These are phyloP conservation scores for Vanrija sp. DNA, from an alignment of 1,284 basidiomycete genomes.

Conservation along the genomic window DNA sequence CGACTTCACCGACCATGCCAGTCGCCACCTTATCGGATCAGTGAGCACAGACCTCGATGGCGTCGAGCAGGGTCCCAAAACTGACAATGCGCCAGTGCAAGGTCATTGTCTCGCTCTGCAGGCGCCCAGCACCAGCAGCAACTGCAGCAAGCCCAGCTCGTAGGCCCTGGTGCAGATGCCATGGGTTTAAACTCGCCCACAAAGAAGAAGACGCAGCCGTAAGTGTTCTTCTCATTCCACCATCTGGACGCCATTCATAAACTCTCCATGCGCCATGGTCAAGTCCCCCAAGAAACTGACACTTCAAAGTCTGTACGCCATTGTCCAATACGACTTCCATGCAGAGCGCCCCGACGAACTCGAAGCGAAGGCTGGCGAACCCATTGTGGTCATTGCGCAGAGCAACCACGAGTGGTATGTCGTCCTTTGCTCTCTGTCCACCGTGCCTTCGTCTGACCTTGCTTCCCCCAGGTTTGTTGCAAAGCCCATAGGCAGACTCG, in stretches of 20 bases:
- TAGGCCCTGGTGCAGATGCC: neutral
- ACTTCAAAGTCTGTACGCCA: constrained; percentile 62
- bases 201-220: constrained; percentile 21
- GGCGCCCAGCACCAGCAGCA: constrained; percentile 1
- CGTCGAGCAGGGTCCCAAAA: neutral
- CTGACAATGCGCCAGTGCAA: neutral
- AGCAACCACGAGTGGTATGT: constrained; percentile 52
- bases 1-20: neutral
- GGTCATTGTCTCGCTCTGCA: neutral
- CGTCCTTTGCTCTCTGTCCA: neutral
- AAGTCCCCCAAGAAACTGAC: neutral
- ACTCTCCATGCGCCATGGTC: neutral
- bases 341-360: constrained; percentile 96
- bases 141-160: neutral
- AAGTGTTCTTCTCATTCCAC: neutral
- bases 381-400: constrained; percentile 66
- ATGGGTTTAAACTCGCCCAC: neutral
- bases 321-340: constrained; percentile 90
- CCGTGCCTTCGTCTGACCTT: neutral
- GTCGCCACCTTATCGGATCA: neutral
- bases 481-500: constrained; percentile 90
- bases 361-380: constrained; percentile 87
- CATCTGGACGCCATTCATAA: neutral
- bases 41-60: neutral
- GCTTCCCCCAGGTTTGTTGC: constrained; percentile 55